Evolutionary conservation across 139 green algal genomes (phyloP), one percentile per base, ranked within the genome.

Genomic region (Chlorella sorokiniana): DNA sequence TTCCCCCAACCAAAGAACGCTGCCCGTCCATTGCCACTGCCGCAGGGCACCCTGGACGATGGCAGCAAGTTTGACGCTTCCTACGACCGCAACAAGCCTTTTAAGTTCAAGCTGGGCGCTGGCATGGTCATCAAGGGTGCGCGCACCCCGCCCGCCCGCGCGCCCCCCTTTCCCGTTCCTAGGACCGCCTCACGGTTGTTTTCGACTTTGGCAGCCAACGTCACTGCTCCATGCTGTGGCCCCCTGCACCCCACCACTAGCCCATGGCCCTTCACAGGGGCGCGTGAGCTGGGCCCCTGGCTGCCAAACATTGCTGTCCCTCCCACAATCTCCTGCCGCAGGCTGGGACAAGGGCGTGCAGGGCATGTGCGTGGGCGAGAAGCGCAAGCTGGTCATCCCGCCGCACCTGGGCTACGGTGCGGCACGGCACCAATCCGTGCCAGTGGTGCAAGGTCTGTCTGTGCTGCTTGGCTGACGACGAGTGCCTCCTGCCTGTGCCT

Each of bases 291-390:
- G n/a, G n/a, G n/a, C n/a, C n/a, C n/a, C n/a, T n/a, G n/a, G n/a
- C n/a, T 3, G 14, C 8, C 35, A 29, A 44, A 48, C 14, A 37
- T 25, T 6, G 2, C 6, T 52, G 14, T 67, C 16, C 27, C 35
- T 18, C 23, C 4, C 25, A 1, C 25, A 18, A 5, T 2, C 48
- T 5, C 1, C 2, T 48, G 37, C 59, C 33, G 56, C 75, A 81
- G 77, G 75, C 27, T 88, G 85, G 85, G 85, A 88, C 52, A 73
- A 84, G 35, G 85, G 85, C 41, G 73, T 91, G 54, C 38, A 84
- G 54, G 88, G 89, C 59, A 89, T 86, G 74, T 92, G 88, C 79
- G 80, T 91, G 31, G 89, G 89, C 31, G 87, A 90, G 80, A 92
- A 92, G 81, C 78, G 87, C 22, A 91, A 86, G 69, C 83, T 91